Evolutionary conservation across 2,329 filamentous ascomycete genomes (phyloP), one percentile per base, ranked within the genome.

Genomic region (Fusarium palustre): DNA sequence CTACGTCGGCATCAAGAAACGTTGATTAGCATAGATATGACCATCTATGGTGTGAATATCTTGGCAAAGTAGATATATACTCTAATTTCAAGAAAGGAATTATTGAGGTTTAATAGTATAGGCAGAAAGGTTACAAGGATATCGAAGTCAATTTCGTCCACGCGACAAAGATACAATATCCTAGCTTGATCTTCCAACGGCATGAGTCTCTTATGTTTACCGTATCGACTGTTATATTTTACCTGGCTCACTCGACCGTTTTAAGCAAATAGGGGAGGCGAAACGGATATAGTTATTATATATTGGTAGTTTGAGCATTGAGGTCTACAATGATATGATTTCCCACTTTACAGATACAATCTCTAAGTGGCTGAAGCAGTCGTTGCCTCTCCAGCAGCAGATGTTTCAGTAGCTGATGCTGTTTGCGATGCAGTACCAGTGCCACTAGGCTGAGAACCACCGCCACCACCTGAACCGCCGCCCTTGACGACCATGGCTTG

Each of bases 401-500:
- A 54, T 16, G 47, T 59, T 7, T 34, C 56, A 0, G 56, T 65
- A 5, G 62, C 31, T 6, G 43, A 48, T 2, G 42, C 36, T 22
- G 62, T 65, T 24, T 22, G n/a, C 1, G 62, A 41, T 12, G 60
- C 36, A 31, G 62, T 60, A 10, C 25, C 47, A 16, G 39, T 45
- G 5, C 59, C 47, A 18, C 57, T 54, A 0, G 62, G 41, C 10
- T 42, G 22, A 9, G 50, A 55, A 25, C 34, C 42, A n/a, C 41
- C 62, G n/a, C 50, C 53, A 0, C 38, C 47, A 0, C 59, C 59
- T 2, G 55, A 58, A 4, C 59, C 55, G 5, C 61, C 55, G 0
- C 63, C 63, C 39, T 66, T 66, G 0, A 66, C 62, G 22, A 66
- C 63, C 49, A 55, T 58, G 0, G 62, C 63, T 34, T 66, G 63